These are phyloP conservation scores for Miamiensis avidus DNA, from an alignment of 169 alveolate genomes.

Conservation along the genomic window DNA sequence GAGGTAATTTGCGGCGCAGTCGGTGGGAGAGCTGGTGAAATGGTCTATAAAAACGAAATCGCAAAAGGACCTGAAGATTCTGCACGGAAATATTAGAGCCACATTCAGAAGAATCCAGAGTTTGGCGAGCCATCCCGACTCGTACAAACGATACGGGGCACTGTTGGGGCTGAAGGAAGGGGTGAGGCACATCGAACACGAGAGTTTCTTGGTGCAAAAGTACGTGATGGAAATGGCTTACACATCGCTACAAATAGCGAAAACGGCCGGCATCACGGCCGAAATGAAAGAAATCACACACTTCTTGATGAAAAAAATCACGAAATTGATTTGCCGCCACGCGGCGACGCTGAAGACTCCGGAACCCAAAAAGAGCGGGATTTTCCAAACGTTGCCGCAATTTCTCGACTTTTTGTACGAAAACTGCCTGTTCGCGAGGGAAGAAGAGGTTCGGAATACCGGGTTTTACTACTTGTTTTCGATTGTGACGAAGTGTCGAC, in stretches of 20 bases:
- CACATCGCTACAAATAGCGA: not conserved
- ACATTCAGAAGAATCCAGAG: conserved; percentile 75
- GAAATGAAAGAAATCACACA: not conserved
- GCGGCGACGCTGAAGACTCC: not conserved
- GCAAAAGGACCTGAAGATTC: conserved; percentile 49
- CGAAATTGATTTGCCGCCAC: no score
- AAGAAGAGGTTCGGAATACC: no score
- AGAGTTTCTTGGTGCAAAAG: conserved; percentile 33
- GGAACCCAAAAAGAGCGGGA: not conserved
- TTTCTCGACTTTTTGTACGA: no score
- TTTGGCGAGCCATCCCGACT: conserved; percentile 78
- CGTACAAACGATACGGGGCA: conserved; percentile 70
- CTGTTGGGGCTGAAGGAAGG: conserved; percentile 49
- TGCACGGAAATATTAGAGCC: conserved; percentile 65
- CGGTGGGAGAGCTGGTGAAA: conserved; percentile 73
- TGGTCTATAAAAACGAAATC: conserved; percentile 73
- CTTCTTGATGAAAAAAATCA: not conserved
- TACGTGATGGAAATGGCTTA: not conserved
- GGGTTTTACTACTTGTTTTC: no score
- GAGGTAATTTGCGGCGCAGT: conserved; percentile 61
- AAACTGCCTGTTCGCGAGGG: no score
- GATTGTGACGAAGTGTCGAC: no score
- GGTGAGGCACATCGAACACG: conserved; percentile 24
- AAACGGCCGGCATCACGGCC: not conserved
- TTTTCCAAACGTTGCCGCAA: not conserved